A percentile compares a stretch with the other conserved stretches of the same genome.
phyloP scores from a whole-genome alignment of 1,139 yeast species.

The Blastobotrys malaysiensis region DNA sequence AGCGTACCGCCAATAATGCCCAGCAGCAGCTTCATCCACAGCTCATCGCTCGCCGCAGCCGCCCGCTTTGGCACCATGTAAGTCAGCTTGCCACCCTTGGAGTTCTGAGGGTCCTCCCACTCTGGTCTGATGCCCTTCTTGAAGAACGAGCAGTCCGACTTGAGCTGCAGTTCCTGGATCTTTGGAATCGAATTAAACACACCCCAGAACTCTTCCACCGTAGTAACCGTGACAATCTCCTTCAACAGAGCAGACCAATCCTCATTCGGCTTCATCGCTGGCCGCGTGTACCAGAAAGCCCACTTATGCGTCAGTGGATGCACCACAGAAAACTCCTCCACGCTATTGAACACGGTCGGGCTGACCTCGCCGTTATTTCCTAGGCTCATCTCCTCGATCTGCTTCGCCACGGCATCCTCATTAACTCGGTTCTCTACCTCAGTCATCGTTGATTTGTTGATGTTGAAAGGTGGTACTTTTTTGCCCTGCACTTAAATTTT shows the following conservation, averaged over 20 bases:
- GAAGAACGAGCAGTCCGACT: constrained; percentile 93
- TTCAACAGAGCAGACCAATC: constrained; percentile 92
- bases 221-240: constrained; percentile 84
- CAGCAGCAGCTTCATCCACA: constrained; percentile 88
- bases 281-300: constrained; percentile 97
- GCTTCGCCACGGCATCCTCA: constrained; percentile 21
- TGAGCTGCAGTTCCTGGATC: constrained; percentile 84
- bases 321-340: constrained; percentile 69
- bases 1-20: constrained; percentile 95
- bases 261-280: constrained; percentile 57
- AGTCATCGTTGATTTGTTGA: background rate
- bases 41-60: constrained; percentile 65
- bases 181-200: constrained; percentile 90
- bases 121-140: constrained; percentile 94
- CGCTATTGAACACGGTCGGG: constrained; percentile 57
- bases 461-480: background rate
- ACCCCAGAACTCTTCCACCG: constrained; percentile 99
- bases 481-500: constrained; percentile 1
- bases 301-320: constrained; percentile 91
- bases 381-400: constrained; percentile 22
- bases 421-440: background rate
- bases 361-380: constrained; percentile 19
- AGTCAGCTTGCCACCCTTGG: constrained; percentile 73
- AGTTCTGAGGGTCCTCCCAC: constrained; percentile 92
- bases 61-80: constrained; percentile 29